Evolutionary conservation across 2,329 filamentous ascomycete species (phyloP), one percentile per base, ranked within the genome.

Genomic region (Pestalotiopsis sp.): DNA sequence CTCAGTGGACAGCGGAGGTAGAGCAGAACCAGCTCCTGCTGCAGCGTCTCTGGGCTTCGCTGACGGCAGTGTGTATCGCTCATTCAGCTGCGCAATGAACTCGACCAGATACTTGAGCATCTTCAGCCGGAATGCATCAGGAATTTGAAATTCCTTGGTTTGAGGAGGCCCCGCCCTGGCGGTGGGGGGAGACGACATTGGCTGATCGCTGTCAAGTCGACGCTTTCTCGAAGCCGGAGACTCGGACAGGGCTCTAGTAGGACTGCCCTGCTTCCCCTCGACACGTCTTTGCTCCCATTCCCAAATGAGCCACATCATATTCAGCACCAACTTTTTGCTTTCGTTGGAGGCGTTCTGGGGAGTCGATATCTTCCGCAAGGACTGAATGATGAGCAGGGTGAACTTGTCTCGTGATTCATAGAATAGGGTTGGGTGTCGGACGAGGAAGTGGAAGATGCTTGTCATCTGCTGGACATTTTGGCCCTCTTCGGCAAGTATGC

Each of bases 381-480:
- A 95, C 1, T 91, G 91, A 68, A 99, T 95, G 78, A 99, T 97
- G 72, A 96, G 88, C 68, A 92, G 89, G 4, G 94, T 90, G 72
- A 98, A 97, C 76, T 95, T 95, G 72, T 99, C 96, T 67, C 96
- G 88, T 1, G 94, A 94, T 72, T 98, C 95, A 74, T 97, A 99
- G 82, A 99, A 99, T 4, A 99, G 84, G 75, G 96, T 92, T 0
- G 95, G 92, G 78, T 99, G 95, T 68, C 93, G 90, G 45, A 98
- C 95, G 41, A 99, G 85, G 81, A 99, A 99, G 76, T 98, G 93
- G 84, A 98, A 98, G 74, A 99, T 98, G 82, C 93, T 96, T 66
- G 94, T 97, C 83, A 98, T 92, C 81, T 98, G 96, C 80, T 97
- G 95, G 61, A 95, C 87, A 75, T 99, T 99, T 71, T 96, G 93